A percentile compares a stretch with the other conserved stretches of the same genome.
These are phyloP conservation scores for Oryza punctata DNA, from an alignment of 176 grass and related monocot genomes.

Conservation along the genomic window DNA sequence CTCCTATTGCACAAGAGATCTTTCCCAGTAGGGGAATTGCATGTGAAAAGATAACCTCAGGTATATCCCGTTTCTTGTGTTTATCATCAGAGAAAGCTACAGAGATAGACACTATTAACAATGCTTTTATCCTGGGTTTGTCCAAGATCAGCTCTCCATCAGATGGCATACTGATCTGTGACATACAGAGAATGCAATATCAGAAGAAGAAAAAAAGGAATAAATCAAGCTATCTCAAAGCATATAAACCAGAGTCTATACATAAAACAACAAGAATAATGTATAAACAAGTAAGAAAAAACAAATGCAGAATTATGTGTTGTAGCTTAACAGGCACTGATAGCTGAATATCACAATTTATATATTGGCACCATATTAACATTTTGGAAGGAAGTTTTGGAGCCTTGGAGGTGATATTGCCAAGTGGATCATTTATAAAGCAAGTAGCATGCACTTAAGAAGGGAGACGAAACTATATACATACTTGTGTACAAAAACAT, in stretches of 20 bases:
- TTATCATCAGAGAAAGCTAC: constrained; percentile 55
- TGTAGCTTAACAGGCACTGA: neutral
- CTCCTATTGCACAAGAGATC: constrained; percentile 60
- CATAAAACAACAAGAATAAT: constrained; percentile 13
- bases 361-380: neutral
- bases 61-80: constrained; percentile 56
- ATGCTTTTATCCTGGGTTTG: constrained; percentile 62
- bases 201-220: neutral
- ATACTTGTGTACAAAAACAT: neutral
- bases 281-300: constrained; percentile 10
- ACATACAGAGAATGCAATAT: constrained; percentile 35
- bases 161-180: constrained; percentile 62
- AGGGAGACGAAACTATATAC: neutral
- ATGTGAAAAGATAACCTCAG: constrained; percentile 66
- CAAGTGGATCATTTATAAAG: neutral
- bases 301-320: neutral
- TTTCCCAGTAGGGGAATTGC: constrained; percentile 67
- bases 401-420: constrained; percentile 7
- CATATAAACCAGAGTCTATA: neutral
- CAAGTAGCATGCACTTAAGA: neutral
- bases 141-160: constrained; percentile 73
- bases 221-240: neutral
- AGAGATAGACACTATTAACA: constrained; percentile 69
- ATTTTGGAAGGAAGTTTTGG: neutral
- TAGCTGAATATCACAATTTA: neutral